Evolutionary conservation across 1,139 yeast genomes (phyloP).

Genomic region (Protomyces inundatus): DNA sequence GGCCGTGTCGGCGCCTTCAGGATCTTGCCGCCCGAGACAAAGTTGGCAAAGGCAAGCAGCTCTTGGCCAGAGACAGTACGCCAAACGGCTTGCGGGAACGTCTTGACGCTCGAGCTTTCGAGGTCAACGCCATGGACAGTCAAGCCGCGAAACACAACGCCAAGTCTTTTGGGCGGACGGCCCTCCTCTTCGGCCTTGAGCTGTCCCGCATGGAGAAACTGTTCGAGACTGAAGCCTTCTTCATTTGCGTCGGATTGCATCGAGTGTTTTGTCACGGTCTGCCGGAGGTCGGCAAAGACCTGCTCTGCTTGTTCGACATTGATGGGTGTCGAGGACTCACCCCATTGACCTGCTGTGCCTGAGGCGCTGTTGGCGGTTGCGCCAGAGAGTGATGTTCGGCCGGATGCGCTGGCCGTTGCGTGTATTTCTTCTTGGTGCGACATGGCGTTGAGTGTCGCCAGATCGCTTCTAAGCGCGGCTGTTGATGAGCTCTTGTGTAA

Average conservation of each 20-base stretch:
- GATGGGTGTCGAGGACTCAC: constrained; percentile 9
- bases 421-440: too few species aligned
- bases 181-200: constrained; percentile 41
- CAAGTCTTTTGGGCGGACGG: constrained; percentile 47
- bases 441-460: too few species aligned
- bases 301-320: constrained; percentile 28
- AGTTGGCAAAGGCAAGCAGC: constrained; percentile 6
- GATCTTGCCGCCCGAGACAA: constrained; percentile 23
- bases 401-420: background rate
- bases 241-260: constrained; percentile 13
- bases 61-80: constrained; percentile 15
- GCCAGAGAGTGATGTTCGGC: background rate
- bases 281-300: constrained; percentile 31
- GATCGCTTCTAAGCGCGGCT: too few species aligned
- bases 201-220: constrained; percentile 11
- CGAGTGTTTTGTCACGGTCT: constrained; percentile 29
- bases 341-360: background rate
- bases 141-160: constrained; percentile 46
- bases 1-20: constrained; percentile 34
- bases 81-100: constrained; percentile 44
- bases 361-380: background rate
- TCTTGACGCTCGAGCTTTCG: constrained; percentile 50
- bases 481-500: too few species aligned
- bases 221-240: constrained; percentile 10
- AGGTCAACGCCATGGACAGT: constrained; percentile 52